phyloP scores from a whole-genome alignment of 2,329 filamentous ascomycete genomes.

The Neopestalotiopsis clavispora region DNA sequence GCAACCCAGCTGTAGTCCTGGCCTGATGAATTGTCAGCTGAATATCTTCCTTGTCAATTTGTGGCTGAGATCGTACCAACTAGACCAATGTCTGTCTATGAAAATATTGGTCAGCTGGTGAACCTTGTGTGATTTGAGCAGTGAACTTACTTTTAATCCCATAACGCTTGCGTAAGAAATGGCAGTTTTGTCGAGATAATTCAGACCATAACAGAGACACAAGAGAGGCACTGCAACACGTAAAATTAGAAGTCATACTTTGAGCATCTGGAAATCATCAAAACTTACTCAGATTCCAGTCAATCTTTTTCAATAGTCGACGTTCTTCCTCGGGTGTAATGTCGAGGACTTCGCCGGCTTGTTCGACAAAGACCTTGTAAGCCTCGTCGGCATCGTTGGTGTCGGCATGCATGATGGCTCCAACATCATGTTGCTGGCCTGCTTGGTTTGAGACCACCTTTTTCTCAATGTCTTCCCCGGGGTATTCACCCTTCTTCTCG shows the following conservation, averaged over 20 bases:
- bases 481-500: neutral
- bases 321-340: slow-evolving; percentile 45
- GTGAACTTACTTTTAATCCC: slow-evolving; percentile 47
- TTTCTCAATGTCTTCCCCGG: slow-evolving; percentile 7
- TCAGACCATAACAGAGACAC: slow-evolving; percentile 62
- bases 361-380: slow-evolving; percentile 42
- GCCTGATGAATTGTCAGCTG: slow-evolving; percentile 20
- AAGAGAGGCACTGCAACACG: slow-evolving; percentile 45
- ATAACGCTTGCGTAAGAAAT: slow-evolving; percentile 57
- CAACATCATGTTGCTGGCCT: neutral
- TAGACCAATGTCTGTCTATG: slow-evolving; percentile 31
- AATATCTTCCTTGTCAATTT: too few species aligned
- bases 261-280: slow-evolving; percentile 27
- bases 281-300: slow-evolving; percentile 41
- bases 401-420: slow-evolving; percentile 39
- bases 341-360: slow-evolving; percentile 38
- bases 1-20: slow-evolving; percentile 56
- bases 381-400: slow-evolving; percentile 48
- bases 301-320: slow-evolving; percentile 49
- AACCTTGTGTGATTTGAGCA: neutral
- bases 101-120: neutral
- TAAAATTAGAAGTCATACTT: neutral
- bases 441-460: neutral
- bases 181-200: slow-evolving; percentile 55
- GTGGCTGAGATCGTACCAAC: slow-evolving; percentile 23